A percentile compares a stretch with the other conserved stretches of the same genome.
These are phyloP conservation scores for Pichia thaimueangensis DNA, from an alignment of 805 yeast species.

Conservation along the genomic window DNA sequence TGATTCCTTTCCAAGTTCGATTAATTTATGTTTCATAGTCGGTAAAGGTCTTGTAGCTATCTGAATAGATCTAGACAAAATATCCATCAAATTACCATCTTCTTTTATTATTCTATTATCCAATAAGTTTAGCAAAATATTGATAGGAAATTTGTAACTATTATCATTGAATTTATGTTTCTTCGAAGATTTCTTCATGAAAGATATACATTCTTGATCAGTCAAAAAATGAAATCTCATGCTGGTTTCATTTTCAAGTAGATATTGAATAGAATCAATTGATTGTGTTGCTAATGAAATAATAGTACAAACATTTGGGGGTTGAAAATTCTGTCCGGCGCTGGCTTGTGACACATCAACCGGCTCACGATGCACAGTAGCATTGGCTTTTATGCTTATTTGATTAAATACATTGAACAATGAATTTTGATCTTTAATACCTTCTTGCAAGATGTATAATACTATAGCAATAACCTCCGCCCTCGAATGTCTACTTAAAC, in stretches of 20 bases:
- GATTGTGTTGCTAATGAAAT: conserved; percentile 69
- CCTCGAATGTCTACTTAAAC: conserved; percentile 73
- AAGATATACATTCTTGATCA: conserved; percentile 60
- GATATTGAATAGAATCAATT: conserved; percentile 64
- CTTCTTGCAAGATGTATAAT: conserved; percentile 68
- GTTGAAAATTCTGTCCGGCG: conserved; percentile 7
- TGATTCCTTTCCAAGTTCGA: conserved; percentile 22
- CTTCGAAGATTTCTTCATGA: conserved; percentile 32
- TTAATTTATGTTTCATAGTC: conserved; percentile 38
- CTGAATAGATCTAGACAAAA: conserved; percentile 67
- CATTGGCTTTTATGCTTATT: conserved; percentile 44
- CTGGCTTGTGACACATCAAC: background rate
- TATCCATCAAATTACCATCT: conserved; percentile 71
- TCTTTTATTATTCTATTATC: conserved; percentile 60
- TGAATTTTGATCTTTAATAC: conserved; percentile 52
- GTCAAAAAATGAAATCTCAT: conserved; percentile 69
- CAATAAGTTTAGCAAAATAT: conserved; percentile 55
- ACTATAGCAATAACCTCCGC: conserved; percentile 65
- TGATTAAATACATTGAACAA: conserved; percentile 57
- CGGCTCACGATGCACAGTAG: background rate
- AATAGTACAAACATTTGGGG: conserved; percentile 61
- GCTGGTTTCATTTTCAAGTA: conserved; percentile 61
- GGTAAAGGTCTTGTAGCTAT: conserved; percentile 69
- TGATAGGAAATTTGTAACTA: conserved; percentile 63
- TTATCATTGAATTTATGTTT: conserved; percentile 35